Evolutionary conservation across 202 grass and related monocot species (phyloP).

Genomic region (Sporobolus alterniflorus): DNA sequence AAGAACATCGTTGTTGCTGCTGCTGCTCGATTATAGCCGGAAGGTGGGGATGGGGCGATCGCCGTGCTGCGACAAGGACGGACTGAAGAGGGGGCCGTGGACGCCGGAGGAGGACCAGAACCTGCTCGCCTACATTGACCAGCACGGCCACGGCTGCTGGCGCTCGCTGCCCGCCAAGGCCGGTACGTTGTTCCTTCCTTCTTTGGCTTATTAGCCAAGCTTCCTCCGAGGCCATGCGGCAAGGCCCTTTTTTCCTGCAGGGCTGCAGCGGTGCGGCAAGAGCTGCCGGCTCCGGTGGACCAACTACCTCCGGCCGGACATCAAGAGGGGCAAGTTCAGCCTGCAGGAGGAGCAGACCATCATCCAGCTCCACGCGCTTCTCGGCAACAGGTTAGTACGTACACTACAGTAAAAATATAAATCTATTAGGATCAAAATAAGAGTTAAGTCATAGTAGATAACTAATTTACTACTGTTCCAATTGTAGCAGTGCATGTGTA

Average conservation of each 20-base stretch:
- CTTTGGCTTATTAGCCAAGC: background rate
- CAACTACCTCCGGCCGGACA: constrained; percentile 88
- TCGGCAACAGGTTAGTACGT: constrained; percentile 80
- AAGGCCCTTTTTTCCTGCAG: background rate
- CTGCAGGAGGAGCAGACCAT: constrained; percentile 86
- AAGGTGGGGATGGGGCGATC: constrained; percentile 60
- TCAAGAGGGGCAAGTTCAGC: constrained; percentile 87
- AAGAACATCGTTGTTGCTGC: background rate
- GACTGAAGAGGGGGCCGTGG: constrained; percentile 64
- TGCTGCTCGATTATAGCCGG: background rate
- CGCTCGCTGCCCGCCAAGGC: constrained; percentile 69
- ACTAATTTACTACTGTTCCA: no score
- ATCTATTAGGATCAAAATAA: no score
- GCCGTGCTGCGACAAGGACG: constrained; percentile 78
- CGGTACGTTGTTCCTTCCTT: constrained; percentile 21
- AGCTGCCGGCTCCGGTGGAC: constrained; percentile 92
- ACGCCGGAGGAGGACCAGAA: constrained; percentile 76
- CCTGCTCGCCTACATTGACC: constrained; percentile 80
- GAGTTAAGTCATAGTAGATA: no score
- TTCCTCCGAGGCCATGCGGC: background rate
- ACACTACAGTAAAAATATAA: no score
- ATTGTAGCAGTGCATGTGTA: no score
- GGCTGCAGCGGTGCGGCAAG: constrained; percentile 84
- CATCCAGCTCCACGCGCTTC: constrained; percentile 85
- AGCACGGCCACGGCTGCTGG: constrained; percentile 81